These are phyloP conservation scores for Fomitopsis betulina DNA, from an alignment of 1,284 basidiomycete genomes.

Conservation along the genomic window DNA sequence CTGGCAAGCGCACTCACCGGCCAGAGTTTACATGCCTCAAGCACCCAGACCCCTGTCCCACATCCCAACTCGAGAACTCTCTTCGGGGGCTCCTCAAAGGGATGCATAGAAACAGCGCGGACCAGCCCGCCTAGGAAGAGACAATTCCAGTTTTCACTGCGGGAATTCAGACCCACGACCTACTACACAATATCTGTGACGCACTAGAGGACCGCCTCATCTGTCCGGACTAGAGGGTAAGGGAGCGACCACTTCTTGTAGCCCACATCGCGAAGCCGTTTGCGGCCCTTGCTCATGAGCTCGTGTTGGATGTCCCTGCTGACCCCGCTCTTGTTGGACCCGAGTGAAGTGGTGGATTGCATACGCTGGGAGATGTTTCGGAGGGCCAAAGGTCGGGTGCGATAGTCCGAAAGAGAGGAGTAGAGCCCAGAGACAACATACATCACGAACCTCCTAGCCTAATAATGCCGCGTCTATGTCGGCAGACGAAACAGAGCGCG, in stretches of 20 bases:
- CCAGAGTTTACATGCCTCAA: conserved; percentile 64
- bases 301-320: conserved; percentile 44
- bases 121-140: conserved; percentile 51
- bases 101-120: conserved; percentile 46
- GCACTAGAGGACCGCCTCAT: conserved; percentile 50
- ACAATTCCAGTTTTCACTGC: conserved; percentile 66
- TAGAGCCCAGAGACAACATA: background rate
- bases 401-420: too few species aligned
- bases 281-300: conserved; percentile 34
- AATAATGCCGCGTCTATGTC: background rate
- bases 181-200: conserved; percentile 23
- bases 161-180: background rate
- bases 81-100: conserved; percentile 45
- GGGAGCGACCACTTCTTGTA: conserved; percentile 29
- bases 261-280: conserved; percentile 39
- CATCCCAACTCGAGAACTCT: conserved; percentile 73
- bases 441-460: background rate
- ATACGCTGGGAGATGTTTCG: background rate
- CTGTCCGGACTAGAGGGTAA: conserved; percentile 50
- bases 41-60: conserved; percentile 73
- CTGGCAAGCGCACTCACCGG: conserved; percentile 35
- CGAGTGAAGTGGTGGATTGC: conserved; percentile 1
- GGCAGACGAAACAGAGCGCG: background rate
- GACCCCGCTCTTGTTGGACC: conserved; percentile 12
- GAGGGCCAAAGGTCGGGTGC: background rate